Percentiles rank a stretch among this genome's conserved stretches.
These are phyloP conservation scores for Citrus sinensis DNA, from an alignment of 345 rosid genomes.

Conservation along the genomic window DNA sequence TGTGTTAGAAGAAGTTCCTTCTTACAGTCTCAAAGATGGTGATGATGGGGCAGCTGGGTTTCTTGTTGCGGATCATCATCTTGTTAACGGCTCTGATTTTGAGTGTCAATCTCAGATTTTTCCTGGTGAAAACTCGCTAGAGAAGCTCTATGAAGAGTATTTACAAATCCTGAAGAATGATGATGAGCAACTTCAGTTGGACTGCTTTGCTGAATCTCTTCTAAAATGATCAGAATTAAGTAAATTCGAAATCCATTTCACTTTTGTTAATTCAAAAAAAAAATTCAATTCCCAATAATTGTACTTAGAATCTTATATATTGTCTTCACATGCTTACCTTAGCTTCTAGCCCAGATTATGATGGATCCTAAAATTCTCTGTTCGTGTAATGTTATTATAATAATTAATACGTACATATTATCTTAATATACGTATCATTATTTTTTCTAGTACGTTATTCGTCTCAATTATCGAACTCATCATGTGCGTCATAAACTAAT, in stretches of 20 bases:
- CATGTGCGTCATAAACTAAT: too few species aligned
- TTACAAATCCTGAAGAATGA: constrained; percentile 33
- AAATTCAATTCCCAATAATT: neutral
- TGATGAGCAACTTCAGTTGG: constrained; percentile 27
- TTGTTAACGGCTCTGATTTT: constrained; percentile 23
- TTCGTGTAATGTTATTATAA: too few species aligned
- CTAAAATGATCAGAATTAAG: constrained; percentile 8
- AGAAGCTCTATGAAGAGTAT: constrained; percentile 48
- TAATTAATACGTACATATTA: too few species aligned
- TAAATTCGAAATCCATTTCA: neutral
- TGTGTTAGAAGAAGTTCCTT: constrained; percentile 6
- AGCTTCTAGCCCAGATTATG: neutral
- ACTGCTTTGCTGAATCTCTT: constrained; percentile 33
- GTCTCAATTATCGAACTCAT: too few species aligned
- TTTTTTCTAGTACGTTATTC: too few species aligned
- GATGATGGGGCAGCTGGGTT: constrained; percentile 13
- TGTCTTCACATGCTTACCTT: constrained; percentile 17
- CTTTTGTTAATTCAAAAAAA: neutral
- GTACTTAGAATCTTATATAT: neutral
- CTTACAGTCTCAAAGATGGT: constrained; percentile 1
- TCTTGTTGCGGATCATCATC: constrained; percentile 11
- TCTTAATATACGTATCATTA: too few species aligned
- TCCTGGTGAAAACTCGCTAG: constrained; percentile 10
- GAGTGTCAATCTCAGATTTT: constrained; percentile 23
- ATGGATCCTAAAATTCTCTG: too few species aligned